Percentiles rank a stretch among this genome's conserved stretches.
phyloP scores from a whole-genome alignment of 169 alveolate species.

The Cryptosporidium meleagridis region DNA sequence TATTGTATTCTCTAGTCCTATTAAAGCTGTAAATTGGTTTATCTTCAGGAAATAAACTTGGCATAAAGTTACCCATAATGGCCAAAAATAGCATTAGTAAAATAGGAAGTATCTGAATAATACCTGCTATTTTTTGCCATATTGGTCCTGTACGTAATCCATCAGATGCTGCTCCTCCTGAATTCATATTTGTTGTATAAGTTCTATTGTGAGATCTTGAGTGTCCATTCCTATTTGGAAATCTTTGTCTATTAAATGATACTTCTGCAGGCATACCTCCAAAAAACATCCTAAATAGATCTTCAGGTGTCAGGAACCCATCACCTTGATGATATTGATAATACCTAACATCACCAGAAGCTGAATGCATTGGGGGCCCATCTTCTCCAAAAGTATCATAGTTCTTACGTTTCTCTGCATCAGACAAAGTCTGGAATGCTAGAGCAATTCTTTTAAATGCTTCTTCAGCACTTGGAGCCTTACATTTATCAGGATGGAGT shows the following conservation, averaged over 20 bases:
- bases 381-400: slow-evolving; percentile 87
- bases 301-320: slow-evolving; percentile 83
- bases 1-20: slow-evolving; percentile 39
- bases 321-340: slow-evolving; percentile 80
- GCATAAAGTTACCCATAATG: slow-evolving; percentile 55
- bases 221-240: background rate
- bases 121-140: slow-evolving; percentile 48
- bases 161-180: background rate
- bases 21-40: slow-evolving; percentile 35
- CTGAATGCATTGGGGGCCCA: slow-evolving; percentile 71
- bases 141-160: slow-evolving; percentile 2
- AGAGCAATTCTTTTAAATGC: slow-evolving; percentile 93
- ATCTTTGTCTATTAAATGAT: slow-evolving; percentile 51
- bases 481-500: slow-evolving; percentile 97
- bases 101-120: slow-evolving; percentile 49
- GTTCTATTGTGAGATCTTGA: background rate
- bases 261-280: slow-evolving; percentile 77
- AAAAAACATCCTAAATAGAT: slow-evolving; percentile 83
- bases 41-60: slow-evolving; percentile 28
- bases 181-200: background rate
- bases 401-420: slow-evolving; percentile 87
- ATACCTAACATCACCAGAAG: slow-evolving; percentile 77
- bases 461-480: slow-evolving; percentile 94
- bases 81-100: slow-evolving; percentile 48
- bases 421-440: slow-evolving; percentile 92